Evolutionary conservation across 1,284 basidiomycete species (phyloP).

Genomic region (Ceratobasidium sp.): DNA sequence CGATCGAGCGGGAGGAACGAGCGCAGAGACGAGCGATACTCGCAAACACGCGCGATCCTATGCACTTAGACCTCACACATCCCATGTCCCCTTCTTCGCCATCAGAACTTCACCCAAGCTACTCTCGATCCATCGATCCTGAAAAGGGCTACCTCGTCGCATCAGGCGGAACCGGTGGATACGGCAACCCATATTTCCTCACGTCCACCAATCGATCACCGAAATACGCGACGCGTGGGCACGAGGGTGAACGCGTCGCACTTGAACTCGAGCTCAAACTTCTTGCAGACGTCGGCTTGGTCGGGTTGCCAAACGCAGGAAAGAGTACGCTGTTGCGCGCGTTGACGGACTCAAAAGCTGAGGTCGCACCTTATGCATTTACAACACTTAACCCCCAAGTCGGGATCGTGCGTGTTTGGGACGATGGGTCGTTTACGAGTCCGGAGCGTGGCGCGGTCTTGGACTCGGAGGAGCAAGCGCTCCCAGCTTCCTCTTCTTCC

Average conservation of each 20-base stretch:
- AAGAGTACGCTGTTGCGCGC: conserved; percentile 92
- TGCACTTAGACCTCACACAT: conserved; percentile 67
- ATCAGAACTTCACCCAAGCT: conserved; percentile 42
- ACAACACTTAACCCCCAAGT: conserved; percentile 96
- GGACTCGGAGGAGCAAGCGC: conserved; percentile 65
- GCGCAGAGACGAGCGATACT: conserved; percentile 62
- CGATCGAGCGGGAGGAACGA: conserved; percentile 74
- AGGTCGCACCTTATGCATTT: conserved; percentile 93
- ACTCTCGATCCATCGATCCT: conserved; percentile 50
- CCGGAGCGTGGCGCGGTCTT: conserved; percentile 71
- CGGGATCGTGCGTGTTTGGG: conserved; percentile 89
- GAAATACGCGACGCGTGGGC: conserved; percentile 84
- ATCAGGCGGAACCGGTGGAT: conserved; percentile 84
- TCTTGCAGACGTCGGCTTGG: conserved; percentile 92
- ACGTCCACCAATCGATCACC: conserved; percentile 77
- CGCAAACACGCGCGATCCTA: conserved; percentile 57
- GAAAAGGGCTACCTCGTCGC: conserved; percentile 74
- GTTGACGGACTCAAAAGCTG: conserved; percentile 87
- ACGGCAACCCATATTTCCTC: conserved; percentile 91
- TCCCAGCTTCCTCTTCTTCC: conserved; percentile 47
- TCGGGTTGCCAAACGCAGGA: conserved; percentile 95
- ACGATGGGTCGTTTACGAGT: conserved; percentile 82
- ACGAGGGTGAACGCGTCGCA: conserved; percentile 83
- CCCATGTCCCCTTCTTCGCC: conserved; percentile 60
- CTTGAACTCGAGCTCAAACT: conserved; percentile 95